Percentiles rank a stretch among this genome's conserved stretches.
phyloP scores from a whole-genome alignment of 2,329 filamentous ascomycete species.

The Aschersonia sp. region DNA sequence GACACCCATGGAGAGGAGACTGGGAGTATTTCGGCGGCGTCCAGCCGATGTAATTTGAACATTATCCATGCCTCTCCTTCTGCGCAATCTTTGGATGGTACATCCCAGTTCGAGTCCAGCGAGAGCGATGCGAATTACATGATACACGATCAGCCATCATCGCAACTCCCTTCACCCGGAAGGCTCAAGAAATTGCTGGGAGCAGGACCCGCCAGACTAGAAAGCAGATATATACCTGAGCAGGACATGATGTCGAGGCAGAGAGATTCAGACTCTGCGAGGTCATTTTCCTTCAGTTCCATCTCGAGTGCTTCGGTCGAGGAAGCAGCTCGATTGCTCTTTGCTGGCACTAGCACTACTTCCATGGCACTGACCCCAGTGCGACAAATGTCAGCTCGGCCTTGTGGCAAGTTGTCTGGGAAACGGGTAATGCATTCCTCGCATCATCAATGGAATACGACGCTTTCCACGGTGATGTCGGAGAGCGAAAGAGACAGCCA shows the following conservation, averaged over 20 bases:
- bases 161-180: slow-evolving; percentile 22
- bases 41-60: too few species aligned
- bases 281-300: slow-evolving; percentile 38
- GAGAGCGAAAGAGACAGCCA: too few species aligned
- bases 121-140: slow-evolving; percentile 37
- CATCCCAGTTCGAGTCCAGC: slow-evolving; percentile 6
- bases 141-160: slow-evolving; percentile 28
- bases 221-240: slow-evolving; percentile 24
- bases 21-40: too few species aligned
- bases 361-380: slow-evolving; percentile 5
- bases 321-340: slow-evolving; percentile 23
- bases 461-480: too few species aligned
- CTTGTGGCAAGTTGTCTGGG: too few species aligned
- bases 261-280: slow-evolving; percentile 37
- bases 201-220: slow-evolving; percentile 34
- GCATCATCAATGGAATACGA: too few species aligned
- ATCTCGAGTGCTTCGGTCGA: slow-evolving; percentile 39
- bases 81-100: neutral
- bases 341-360: slow-evolving; percentile 13
- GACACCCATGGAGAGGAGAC: too few species aligned
- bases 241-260: slow-evolving; percentile 32
- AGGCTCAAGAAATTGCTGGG: slow-evolving; percentile 13
- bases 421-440: too few species aligned
- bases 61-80: neutral
- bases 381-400: neutral